Evolutionary conservation across 1,139 yeast species (phyloP), one percentile per base, ranked within the genome.

Genomic region (Yamadazyma spencermartinsiae): DNA sequence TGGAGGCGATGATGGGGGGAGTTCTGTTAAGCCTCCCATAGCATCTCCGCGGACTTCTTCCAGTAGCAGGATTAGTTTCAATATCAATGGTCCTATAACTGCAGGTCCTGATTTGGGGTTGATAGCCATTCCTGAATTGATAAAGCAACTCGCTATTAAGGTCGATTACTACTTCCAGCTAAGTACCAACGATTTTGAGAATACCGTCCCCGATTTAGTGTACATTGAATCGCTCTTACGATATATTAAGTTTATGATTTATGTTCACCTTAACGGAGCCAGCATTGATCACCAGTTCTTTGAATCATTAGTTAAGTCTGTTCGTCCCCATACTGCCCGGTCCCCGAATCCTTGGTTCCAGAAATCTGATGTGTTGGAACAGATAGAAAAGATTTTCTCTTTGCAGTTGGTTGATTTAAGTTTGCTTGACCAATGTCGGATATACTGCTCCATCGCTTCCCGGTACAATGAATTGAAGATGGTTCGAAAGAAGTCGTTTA

Each of bases 131-230:
- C 65, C 82, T 1, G 84, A 80, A 27, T 58, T 85, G 14, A 58
- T 87, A 6, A 73, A 76, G 34, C 54, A 60, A 15, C 46, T 68
- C 13, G 53, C 62, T 11, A 67, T 67, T 17, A 79, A 79, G 40
- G 73, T 76, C 1, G 56, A 84, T 11, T 67, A 69, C 21, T 80
- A 66, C 51, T 88, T 82, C 57, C 81, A 80, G 30, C 53, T 72
- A 30, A 81, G 94, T 26, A 70, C 80, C 10, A 58, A 67, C 24
- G 81, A 79, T 40, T 69, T 74, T 12, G 89, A 82, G 43, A 95
- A 90, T 49, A 78, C 79, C 49, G 90, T 85, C 0, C 98, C 98
- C 0, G 92, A 84, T 45, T 61, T 85, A 3, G 90, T 89, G 0
- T 86, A 81, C 48, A 80, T 86, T 32, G 96, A 88, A 48, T 72